Evolutionary conservation across 2,329 filamentous ascomycete genomes (phyloP).

Genomic region (Cucurbitaria berberidis): DNA sequence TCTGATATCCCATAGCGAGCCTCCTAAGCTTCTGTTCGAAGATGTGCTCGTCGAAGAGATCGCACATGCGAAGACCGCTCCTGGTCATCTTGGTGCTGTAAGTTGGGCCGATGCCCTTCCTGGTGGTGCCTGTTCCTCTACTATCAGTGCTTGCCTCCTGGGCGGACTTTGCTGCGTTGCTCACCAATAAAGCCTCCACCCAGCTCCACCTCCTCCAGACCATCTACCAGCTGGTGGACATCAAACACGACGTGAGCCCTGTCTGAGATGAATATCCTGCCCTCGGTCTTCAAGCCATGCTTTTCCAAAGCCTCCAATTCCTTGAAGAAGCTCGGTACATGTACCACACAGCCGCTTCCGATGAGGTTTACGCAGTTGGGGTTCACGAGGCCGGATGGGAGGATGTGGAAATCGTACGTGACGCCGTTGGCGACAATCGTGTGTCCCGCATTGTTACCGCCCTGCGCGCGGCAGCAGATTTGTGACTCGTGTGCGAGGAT

Average conservation of each 20-base stretch:
- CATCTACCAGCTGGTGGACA: conserved; percentile 71
- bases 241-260: conserved; percentile 69
- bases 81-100: conserved; percentile 70
- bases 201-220: conserved; percentile 66
- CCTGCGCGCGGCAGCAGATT: conserved; percentile 64
- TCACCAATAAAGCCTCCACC: conserved; percentile 54
- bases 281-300: conserved; percentile 64
- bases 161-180: neutral
- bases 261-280: conserved; percentile 69
- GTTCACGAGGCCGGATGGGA: conserved; percentile 71
- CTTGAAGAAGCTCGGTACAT: conserved; percentile 71
- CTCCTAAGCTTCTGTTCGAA: conserved; percentile 71
- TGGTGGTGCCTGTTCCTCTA: conserved; percentile 57
- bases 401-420: conserved; percentile 54
- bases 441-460: conserved; percentile 65
- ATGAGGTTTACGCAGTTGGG: conserved; percentile 75
- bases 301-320: conserved; percentile 66
- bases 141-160: conserved; percentile 27
- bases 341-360: conserved; percentile 69
- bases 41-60: conserved; percentile 69
- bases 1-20: conserved; percentile 68
- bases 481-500: conserved; percentile 60
- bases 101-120: conserved; percentile 61
- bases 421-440: conserved; percentile 53
- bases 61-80: conserved; percentile 69